Evolutionary conservation across 805 yeast species (phyloP).

Genomic region (Isabelozyma pseudorhagii): DNA sequence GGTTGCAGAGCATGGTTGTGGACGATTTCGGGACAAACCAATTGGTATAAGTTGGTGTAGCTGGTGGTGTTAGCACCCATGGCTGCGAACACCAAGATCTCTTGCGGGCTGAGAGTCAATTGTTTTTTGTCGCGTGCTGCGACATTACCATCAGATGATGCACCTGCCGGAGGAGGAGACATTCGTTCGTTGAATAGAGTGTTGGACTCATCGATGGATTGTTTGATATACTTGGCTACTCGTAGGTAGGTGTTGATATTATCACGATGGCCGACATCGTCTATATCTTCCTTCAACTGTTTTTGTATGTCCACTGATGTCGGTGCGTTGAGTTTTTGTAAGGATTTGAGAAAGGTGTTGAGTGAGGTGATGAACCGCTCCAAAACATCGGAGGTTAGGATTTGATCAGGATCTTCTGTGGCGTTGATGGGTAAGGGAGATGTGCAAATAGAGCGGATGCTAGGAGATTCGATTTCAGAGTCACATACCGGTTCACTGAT

Average conservation of each 20-base stretch:
- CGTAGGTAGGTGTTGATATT: neutral
- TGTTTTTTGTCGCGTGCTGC: neutral
- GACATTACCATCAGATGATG: neutral
- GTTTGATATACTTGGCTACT: neutral
- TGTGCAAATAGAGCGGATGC: neutral
- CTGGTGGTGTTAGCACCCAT: neutral
- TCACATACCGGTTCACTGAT: neutral
- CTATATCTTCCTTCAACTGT: neutral
- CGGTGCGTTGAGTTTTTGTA: neutral
- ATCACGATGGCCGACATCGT: neutral
- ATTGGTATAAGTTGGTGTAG: neutral
- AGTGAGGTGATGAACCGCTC: neutral
- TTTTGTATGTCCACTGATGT: neutral
- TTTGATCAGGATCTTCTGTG: neutral
- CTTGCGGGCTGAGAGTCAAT: neutral
- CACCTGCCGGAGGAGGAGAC: neutral
- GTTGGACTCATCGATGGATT: neutral
- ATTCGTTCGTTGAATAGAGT: neutral
- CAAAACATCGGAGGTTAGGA: neutral
- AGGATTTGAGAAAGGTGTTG: neutral
- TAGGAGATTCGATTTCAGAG: neutral
- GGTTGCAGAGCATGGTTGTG: neutral
- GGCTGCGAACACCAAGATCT: neutral
- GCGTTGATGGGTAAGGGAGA: neutral
- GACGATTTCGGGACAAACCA: neutral